Percentiles rank a stretch among this genome's conserved stretches.
Evolutionary conservation across 441 rosid genomes (phyloP).

Genomic region (Gossypium davidsonii): DNA sequence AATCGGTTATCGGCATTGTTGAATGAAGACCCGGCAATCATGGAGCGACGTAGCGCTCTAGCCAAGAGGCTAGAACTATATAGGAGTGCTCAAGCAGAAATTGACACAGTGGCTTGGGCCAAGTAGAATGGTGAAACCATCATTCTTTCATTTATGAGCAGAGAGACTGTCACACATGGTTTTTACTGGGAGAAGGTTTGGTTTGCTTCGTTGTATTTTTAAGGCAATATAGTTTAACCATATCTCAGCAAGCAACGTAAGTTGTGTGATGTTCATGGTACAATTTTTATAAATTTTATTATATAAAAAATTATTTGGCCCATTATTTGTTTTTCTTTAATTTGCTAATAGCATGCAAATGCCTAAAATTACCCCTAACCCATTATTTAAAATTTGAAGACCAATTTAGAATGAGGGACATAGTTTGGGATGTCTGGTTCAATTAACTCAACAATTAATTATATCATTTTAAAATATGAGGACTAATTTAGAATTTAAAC

Average conservation of each 20-base stretch:
- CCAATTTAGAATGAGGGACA: too few species aligned
- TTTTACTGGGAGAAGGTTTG: background rate
- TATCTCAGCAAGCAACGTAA: background rate
- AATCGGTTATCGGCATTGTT: slow-evolving; percentile 66
- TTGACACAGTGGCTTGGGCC: slow-evolving; percentile 88
- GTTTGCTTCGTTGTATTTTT: slow-evolving; percentile 8
- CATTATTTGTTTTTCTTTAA: too few species aligned
- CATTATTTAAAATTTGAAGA: too few species aligned
- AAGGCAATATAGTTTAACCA: background rate
- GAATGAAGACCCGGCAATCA: slow-evolving; percentile 91
- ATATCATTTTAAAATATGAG: too few species aligned
- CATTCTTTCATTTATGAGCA: slow-evolving; percentile 28
- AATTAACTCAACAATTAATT: too few species aligned
- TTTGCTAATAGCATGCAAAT: too few species aligned
- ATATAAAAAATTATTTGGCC: too few species aligned
- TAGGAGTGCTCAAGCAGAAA: slow-evolving; percentile 83
- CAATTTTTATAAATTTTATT: too few species aligned
- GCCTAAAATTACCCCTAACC: too few species aligned
- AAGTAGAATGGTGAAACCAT: slow-evolving; percentile 38
- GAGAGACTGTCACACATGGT: background rate
- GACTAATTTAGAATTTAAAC: too few species aligned
- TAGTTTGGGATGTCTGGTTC: too few species aligned
- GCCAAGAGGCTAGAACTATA: slow-evolving; percentile 81
- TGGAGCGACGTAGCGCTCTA: slow-evolving; percentile 81
- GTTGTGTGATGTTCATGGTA: background rate